Conservation (phyloP, 768 basidiomycete genomes). For the Rickenella mellea region DNA sequence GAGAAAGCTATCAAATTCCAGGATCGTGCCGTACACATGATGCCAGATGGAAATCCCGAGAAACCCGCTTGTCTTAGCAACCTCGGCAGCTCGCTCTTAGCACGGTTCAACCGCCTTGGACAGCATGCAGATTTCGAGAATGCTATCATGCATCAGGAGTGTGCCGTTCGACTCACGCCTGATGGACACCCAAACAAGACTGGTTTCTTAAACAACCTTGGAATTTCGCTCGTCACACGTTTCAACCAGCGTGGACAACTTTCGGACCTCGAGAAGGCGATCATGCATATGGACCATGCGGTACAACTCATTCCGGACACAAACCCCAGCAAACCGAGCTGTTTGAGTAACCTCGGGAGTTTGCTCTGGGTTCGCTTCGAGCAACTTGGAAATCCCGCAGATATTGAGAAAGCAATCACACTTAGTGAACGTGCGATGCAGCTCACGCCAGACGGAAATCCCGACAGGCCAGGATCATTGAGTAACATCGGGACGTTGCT, state of each 20-base stretch:
- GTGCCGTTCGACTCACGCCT: slow-evolving; percentile 1
- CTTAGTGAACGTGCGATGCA: neutral
- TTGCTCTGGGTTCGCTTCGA: slow-evolving; percentile 1
- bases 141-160: neutral
- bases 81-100: slow-evolving; percentile 7
- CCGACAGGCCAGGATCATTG: slow-evolving; percentile 5
- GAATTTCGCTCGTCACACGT: slow-evolving; percentile 3
- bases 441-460: slow-evolving; percentile 2
- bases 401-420: slow-evolving; percentile 6
- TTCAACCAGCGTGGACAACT: slow-evolving; percentile 5
- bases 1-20: neutral
- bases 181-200: slow-evolving; percentile 1
- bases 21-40: no score
- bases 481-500: slow-evolving; percentile 6
- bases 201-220: slow-evolving; percentile 5
- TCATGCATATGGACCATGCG: neutral
- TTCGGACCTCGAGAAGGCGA: slow-evolving; percentile 5
- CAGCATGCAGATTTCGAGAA: neutral
- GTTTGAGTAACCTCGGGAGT: neutral
- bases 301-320: neutral
- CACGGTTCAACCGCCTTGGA: slow-evolving; percentile 5
- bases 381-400: neutral
- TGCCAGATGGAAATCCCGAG: no score
- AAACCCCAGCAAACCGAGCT: neutral
- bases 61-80: slow-evolving; percentile 7